phyloP scores from a whole-genome alignment of 1,139 yeast species.

The Keqinozyma sinolaborantium region DNA sequence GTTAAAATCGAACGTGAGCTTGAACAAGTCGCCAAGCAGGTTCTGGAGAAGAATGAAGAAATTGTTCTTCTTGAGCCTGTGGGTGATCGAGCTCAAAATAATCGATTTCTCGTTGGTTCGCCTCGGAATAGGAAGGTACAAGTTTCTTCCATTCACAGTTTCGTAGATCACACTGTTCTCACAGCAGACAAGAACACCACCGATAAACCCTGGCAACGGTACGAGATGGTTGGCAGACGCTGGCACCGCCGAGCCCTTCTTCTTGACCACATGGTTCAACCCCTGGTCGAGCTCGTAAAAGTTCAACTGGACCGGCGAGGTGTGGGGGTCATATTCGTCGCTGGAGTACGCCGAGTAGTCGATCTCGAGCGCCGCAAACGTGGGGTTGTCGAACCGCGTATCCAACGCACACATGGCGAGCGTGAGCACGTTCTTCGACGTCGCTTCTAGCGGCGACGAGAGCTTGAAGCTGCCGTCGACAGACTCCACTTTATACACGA shows the following conservation, averaged over 20 bases:
- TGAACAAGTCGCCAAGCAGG: slow-evolving; percentile 73
- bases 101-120: slow-evolving; percentile 12
- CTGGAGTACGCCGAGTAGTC: slow-evolving; percentile 31
- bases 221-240: slow-evolving; percentile 26
- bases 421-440: slow-evolving; percentile 50
- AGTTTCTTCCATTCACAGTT: slow-evolving; percentile 1
- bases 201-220: slow-evolving; percentile 30
- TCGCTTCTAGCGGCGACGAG: slow-evolving; percentile 75
- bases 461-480: slow-evolving; percentile 42
- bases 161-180: slow-evolving; percentile 27
- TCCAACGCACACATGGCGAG: slow-evolving; percentile 60
- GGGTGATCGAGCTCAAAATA: slow-evolving; percentile 59
- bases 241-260: slow-evolving; percentile 30
- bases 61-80: slow-evolving; percentile 52
- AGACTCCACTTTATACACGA: slow-evolving; percentile 47
- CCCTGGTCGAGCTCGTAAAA: slow-evolving; percentile 87
- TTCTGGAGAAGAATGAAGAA: slow-evolving; percentile 76
- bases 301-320: slow-evolving; percentile 31
- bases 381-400: slow-evolving; percentile 76
- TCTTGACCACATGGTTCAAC: slow-evolving; percentile 64
- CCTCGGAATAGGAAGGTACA: slow-evolving; percentile 5
- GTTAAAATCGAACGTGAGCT: slow-evolving; percentile 47
- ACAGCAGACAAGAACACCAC: slow-evolving; percentile 41
- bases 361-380: slow-evolving; percentile 78
- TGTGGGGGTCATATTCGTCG: slow-evolving; percentile 5